Base-by-base conservation (phyloP, 2,329 filamentous ascomycete species). In the Thermothelomyces thermophilus region DNA sequence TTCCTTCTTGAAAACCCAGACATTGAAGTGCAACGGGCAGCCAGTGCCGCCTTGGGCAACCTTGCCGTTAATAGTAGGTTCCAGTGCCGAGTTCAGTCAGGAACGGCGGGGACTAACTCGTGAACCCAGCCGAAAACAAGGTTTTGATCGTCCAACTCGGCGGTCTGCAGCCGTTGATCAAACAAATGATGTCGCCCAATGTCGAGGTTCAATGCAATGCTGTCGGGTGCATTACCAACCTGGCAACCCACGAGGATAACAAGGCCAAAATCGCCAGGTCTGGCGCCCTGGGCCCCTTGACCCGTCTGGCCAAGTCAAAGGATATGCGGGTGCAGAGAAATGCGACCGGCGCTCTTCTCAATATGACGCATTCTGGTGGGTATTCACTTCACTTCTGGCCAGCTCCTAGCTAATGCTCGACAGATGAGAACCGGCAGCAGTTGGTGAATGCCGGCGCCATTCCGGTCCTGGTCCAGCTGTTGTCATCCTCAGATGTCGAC, bases 151-250 rank as follows among this genome's bases (percentile, higher is more conserved):
- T 98, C 54, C 82, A 89, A 58, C 82, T 98, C 14, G 90, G 90
- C 51, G 93, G 93, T 22, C 79, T 98, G 53, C 83, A 83, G 46
- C 91, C 93, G 46, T 78, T 98, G 53, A 98, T 97, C 70, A 86
- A 88, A 58, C 93, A 98, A 71, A 98, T 98, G 93, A 89, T 94
- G 72, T 97, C 91, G 50, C 81, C 86, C 41, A 98, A 98, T 62
- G 93, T 98, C 60, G 93, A 98, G 68, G 93, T 98, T 22, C 93
- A 98, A 70, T 98, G 93, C 75, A 98, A 98, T 68, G 93, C 93
- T 37, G 93, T 98, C 54, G 93, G 93, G 45, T 98, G 93, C 73
- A 98, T 98, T 68, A 98, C 93, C 40, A 98, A 98, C 66, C 73
- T 98, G 50, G 93, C 93, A 48, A 98, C 93, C 2, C 93, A 98